phyloP scores from a whole-genome alignment of 2,329 filamentous ascomycete genomes.

The Sclerotinia borealis region DNA sequence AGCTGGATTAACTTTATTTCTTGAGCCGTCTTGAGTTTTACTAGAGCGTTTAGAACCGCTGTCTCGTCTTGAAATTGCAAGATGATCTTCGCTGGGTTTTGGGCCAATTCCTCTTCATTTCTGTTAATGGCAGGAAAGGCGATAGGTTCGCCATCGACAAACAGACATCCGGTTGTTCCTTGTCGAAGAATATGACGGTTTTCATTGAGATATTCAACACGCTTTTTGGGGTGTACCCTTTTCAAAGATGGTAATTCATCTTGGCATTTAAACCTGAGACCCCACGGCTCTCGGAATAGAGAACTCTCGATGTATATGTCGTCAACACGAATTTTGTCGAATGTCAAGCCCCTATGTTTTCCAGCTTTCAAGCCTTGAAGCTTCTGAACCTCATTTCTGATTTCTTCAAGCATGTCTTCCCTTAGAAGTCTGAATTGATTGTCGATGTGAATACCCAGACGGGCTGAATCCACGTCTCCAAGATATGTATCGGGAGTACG shows the following conservation, averaged over 20 bases:
- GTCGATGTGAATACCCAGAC: constrained; percentile 51
- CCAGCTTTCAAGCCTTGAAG: constrained; percentile 44
- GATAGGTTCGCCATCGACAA: constrained; percentile 44
- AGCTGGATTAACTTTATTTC: constrained; percentile 50
- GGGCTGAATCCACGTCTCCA: constrained; percentile 33
- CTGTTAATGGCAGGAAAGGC: constrained; percentile 56
- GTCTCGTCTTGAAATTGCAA: constrained; percentile 45
- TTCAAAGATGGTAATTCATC: constrained; percentile 42
- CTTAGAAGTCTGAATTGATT: constrained; percentile 67
- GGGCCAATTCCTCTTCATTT: constrained; percentile 40
- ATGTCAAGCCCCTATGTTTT: constrained; percentile 33
- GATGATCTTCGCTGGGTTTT: constrained; percentile 41
- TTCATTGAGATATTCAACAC: constrained; percentile 42
- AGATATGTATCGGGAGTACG: constrained; percentile 44
- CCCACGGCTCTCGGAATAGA: constrained; percentile 31
- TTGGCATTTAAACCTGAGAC: constrained; percentile 38
- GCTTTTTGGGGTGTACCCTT: constrained; percentile 26
- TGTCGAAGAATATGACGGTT: constrained; percentile 50
- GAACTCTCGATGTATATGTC: constrained; percentile 16
- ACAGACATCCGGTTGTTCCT: constrained; percentile 54
- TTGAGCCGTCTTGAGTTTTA: constrained; percentile 35
- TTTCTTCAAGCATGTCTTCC: constrained; percentile 63
- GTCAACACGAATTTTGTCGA: constrained; percentile 28
- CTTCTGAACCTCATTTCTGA: constrained; percentile 54
- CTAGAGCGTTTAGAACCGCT: constrained; percentile 43